Conservation (phyloP, 352 stramenopile species). For the Phytophthora pini region DNA sequence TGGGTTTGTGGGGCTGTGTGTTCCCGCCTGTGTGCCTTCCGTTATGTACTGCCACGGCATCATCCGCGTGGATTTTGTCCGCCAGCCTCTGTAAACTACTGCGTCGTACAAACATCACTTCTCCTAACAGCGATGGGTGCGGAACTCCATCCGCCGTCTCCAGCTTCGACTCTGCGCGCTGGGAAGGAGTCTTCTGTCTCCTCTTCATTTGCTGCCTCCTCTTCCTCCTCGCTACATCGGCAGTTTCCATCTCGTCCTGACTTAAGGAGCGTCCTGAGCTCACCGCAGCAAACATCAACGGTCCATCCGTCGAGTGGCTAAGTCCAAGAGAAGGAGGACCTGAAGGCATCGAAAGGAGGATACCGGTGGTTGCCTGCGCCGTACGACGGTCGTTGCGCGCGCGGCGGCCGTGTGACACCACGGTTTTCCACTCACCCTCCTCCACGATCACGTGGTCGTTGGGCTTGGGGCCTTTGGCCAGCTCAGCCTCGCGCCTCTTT, state of each 20-base stretch:
- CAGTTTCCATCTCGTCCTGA: slow-evolving; percentile 38
- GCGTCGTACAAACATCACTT: slow-evolving; percentile 41
- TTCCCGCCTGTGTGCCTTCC: slow-evolving; percentile 4
- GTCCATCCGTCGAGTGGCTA: slow-evolving; percentile 12
- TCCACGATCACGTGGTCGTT: slow-evolving; percentile 31
- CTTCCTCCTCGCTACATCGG: slow-evolving; percentile 25
- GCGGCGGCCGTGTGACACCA: slow-evolving; percentile 41
- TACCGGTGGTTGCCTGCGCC: slow-evolving; percentile 2
- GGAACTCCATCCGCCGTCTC: slow-evolving; percentile 29
- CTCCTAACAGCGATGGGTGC: slow-evolving; percentile 43
- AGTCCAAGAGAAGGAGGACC: slow-evolving; percentile 10
- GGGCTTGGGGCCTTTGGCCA: slow-evolving; percentile 27
- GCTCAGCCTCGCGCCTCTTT: slow-evolving; percentile 17
- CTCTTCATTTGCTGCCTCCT: slow-evolving; percentile 38
- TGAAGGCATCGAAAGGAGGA: slow-evolving; percentile 9
- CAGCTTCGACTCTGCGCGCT: slow-evolving; percentile 13
- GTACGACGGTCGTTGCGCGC: slow-evolving; percentile 26
- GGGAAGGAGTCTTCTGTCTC: slow-evolving; percentile 28
- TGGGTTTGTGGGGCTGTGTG: slow-evolving; percentile 9
- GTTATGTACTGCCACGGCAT: slow-evolving; percentile 22
- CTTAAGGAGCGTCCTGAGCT: slow-evolving; percentile 27
- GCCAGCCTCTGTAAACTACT: slow-evolving; percentile 71
- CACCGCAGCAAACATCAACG: slow-evolving; percentile 17
- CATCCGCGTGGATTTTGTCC: slow-evolving; percentile 50
- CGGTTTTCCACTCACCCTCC: slow-evolving; percentile 48